Evolutionary conservation across 371 early-diverging fungal species (phyloP).

Genomic region (Actinomortierella ambigua): DNA sequence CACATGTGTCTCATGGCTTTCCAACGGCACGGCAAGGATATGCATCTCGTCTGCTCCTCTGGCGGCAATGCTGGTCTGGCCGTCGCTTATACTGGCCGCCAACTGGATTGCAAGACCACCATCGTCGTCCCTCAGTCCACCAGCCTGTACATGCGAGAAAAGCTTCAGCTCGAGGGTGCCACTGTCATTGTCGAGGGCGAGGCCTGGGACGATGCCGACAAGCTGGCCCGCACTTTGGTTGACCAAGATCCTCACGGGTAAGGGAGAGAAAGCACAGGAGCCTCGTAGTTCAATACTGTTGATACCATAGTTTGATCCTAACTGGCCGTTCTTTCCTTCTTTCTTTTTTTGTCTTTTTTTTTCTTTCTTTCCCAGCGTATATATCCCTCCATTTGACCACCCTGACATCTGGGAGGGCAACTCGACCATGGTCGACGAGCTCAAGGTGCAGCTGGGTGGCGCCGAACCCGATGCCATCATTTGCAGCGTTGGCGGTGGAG

Average conservation of each 20-base stretch:
- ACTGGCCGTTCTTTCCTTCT: neutral
- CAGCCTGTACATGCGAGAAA: slow-evolving; percentile 56
- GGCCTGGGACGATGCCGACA: slow-evolving; percentile 61
- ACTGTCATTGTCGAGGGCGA: slow-evolving; percentile 61
- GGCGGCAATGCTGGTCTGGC: slow-evolving; percentile 74
- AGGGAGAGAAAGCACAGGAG: neutral
- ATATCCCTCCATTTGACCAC: slow-evolving; percentile 73
- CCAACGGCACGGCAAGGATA: slow-evolving; percentile 53
- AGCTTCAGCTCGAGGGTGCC: slow-evolving; percentile 66
- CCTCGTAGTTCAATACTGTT: too few relatives aligned
- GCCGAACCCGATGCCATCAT: slow-evolving; percentile 69
- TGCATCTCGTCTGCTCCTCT: slow-evolving; percentile 67
- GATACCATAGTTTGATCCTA: too few relatives aligned
- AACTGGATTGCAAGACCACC: slow-evolving; percentile 60
- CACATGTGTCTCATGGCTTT: slow-evolving; percentile 62
- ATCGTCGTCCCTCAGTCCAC: slow-evolving; percentile 64
- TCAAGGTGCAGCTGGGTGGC: slow-evolving; percentile 62
- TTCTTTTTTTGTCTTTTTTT: neutral
- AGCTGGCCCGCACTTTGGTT: slow-evolving; percentile 56
- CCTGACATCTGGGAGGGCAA: slow-evolving; percentile 65
- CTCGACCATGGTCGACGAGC: slow-evolving; percentile 66
- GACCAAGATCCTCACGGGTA: slow-evolving; percentile 54
- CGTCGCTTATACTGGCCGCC: slow-evolving; percentile 70
- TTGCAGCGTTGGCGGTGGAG: slow-evolving; percentile 76
- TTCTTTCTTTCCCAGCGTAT: slow-evolving; percentile 46